Percentiles rank a stretch among this genome's conserved stretches.
These are phyloP conservation scores for Oryza nivara DNA, from an alignment of 176 grass and related monocot genomes.

Conservation along the genomic window DNA sequence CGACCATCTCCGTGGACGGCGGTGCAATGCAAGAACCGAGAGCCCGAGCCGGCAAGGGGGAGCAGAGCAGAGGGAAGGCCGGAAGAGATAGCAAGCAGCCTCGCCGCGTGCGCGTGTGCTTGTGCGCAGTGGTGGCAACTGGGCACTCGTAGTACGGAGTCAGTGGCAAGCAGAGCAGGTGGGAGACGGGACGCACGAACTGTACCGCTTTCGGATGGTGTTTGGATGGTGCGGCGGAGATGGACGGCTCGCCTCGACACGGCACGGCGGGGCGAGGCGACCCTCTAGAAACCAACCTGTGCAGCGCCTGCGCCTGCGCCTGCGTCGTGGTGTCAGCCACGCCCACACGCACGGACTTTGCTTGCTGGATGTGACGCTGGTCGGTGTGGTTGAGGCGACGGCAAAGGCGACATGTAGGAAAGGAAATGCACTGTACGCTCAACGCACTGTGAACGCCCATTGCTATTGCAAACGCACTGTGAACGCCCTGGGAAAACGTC, in stretches of 20 bases:
- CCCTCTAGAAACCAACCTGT: background rate
- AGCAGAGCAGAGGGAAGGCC: background rate
- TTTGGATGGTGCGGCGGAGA: background rate
- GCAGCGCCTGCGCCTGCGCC: no score
- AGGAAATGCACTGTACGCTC: no score
- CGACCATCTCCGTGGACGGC: conserved; percentile 20
- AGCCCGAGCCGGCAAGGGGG: background rate
- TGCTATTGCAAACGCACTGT: no score
- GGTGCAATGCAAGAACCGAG: background rate
- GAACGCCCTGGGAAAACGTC: background rate
- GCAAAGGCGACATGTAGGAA: background rate
- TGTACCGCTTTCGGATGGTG: background rate
- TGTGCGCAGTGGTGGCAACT: background rate
- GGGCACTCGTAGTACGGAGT: no score
- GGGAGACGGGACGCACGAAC: conserved; percentile 26
- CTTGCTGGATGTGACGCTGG: background rate
- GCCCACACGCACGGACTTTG: background rate
- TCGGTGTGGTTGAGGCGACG: background rate
- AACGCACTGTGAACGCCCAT: background rate
- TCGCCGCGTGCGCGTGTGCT: background rate
- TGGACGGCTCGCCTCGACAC: background rate
- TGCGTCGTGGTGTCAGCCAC: background rate
- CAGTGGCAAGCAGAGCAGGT: background rate
- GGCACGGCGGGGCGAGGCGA: background rate
- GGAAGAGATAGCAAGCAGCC: background rate